Evolutionary conservation across 164 flowering plant species (phyloP), one percentile per base, ranked within the genome.

Genomic region (Chloranthus sessilifolius): DNA sequence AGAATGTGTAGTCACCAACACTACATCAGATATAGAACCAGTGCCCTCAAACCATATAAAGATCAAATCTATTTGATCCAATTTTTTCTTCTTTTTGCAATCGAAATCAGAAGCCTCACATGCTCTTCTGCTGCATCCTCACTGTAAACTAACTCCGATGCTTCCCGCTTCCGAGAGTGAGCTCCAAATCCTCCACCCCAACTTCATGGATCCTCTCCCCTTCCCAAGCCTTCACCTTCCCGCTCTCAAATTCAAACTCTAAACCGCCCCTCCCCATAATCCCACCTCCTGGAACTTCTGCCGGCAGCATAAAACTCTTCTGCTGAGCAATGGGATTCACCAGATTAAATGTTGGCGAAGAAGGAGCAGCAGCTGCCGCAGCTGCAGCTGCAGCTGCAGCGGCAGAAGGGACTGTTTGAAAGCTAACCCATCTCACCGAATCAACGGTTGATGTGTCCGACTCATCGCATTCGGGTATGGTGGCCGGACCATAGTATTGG

Each of bases 181-280:
- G 94, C 72, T 90, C 97, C 47, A 90, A 56, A 69, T 86, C 95
- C 41, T 90, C 97, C 15, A 76, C 68, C 0, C 75, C 92, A 1
- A 85, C 53, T 30, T 89, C 97, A 62, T 81, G 92, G 51, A 86
- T 86, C 55, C 74, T 79, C 77, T 90, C 97, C 5, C 97, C 97
- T 46, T 90, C 97, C 97, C 97, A 90, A 0, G 97, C 65, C 59
- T 68, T 90, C 50, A 90, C 89, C 30, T 60, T 67, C 2, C 75
- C 66, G 57, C 65, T 76, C 75, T 71, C 90, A 46, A 89, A 86
- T 59, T 76, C 88, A 58, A 85, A 82, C 63, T 86, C 92, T 10
- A 77, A 30, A 17, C 70, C 73, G 33, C 69, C 21, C 3, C 56
- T 68, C 49, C 59, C 72, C 58, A 71, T 71, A 15, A 48, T 48